Percentiles rank a stretch among this genome's conserved stretches.
Evolutionary conservation across 2,329 filamentous ascomycete genomes (phyloP).

Genomic region (Fusarium clavum): DNA sequence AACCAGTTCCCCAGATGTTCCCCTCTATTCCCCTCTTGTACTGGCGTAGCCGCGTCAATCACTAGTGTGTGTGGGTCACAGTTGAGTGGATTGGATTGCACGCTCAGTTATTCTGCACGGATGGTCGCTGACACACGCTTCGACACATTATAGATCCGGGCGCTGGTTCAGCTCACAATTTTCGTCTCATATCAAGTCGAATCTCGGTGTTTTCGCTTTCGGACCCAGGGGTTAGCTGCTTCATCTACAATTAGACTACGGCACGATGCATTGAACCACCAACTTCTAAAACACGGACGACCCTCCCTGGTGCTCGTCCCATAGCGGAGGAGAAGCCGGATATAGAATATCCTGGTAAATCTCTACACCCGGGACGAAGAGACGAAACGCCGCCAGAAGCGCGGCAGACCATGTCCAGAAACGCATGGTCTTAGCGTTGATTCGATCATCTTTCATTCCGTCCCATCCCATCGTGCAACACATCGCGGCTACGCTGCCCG

Average conservation of each 20-base stretch:
- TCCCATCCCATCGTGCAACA: conserved; percentile 11
- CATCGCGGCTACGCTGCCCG: conserved; percentile 29
- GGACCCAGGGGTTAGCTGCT: conserved; percentile 18
- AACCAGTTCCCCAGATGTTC: conserved; percentile 35
- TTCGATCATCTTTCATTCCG: conserved; percentile 24
- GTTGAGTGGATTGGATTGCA: conserved; percentile 5
- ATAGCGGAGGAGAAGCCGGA: conserved; percentile 29
- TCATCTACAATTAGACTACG: conserved; percentile 16
- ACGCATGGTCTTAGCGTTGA: conserved; percentile 17
- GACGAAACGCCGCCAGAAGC: conserved; percentile 42
- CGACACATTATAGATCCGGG: conserved; percentile 43
- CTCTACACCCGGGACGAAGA: conserved; percentile 34
- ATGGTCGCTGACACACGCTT: conserved; percentile 41
- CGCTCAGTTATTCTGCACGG: conserved; percentile 27
- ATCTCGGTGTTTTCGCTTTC: conserved; percentile 25
- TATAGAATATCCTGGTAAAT: conserved; percentile 35
- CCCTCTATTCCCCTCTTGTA: conserved; percentile 19
- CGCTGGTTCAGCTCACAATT: conserved; percentile 37
- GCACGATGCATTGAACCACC: conserved; percentile 24
- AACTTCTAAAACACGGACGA: conserved; percentile 37
- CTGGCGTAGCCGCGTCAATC: conserved; percentile 26
- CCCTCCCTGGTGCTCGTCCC: conserved; percentile 21
- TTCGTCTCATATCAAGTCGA: conserved; percentile 43
- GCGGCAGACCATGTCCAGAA: conserved; percentile 37
- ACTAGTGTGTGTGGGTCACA: conserved; percentile 8